These are phyloP conservation scores for Krasilnikovozyma curviuscula DNA, from an alignment of 768 basidiomycete species.

Conservation along the genomic window DNA sequence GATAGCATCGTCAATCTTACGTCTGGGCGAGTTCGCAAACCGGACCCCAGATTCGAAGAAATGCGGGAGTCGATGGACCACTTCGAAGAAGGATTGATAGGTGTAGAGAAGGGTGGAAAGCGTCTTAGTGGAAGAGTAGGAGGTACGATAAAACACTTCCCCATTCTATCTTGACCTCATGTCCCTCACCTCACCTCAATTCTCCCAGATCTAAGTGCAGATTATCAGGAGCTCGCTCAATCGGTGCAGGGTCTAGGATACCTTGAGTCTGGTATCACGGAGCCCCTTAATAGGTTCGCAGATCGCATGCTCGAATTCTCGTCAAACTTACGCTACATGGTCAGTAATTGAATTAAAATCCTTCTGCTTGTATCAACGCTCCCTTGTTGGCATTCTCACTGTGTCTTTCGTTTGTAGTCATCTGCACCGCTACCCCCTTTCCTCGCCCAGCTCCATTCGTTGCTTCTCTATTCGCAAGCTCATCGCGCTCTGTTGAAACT, in stretches of 20 bases:
- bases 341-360: slow-evolving; percentile 24
- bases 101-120: slow-evolving; percentile 62
- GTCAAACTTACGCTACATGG: slow-evolving; percentile 52
- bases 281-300: slow-evolving; percentile 89
- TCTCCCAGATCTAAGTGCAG: slow-evolving; percentile 76
- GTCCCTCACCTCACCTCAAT: background rate
- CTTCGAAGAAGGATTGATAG: slow-evolving; percentile 78
- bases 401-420: background rate
- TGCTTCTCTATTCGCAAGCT: slow-evolving; percentile 80
- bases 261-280: slow-evolving; percentile 94
- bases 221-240: slow-evolving; percentile 93
- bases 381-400: background rate
- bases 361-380: background rate
- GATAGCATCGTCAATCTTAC: slow-evolving; percentile 67
- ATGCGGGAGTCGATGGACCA: slow-evolving; percentile 87
- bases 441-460: slow-evolving; percentile 69
- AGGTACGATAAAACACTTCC: slow-evolving; percentile 35
- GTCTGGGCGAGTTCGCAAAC: slow-evolving; percentile 68
- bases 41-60: slow-evolving; percentile 79
- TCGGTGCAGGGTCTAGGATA: slow-evolving; percentile 94
- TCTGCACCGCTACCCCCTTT: slow-evolving; percentile 35
- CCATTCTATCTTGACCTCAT: background rate
- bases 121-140: slow-evolving; percentile 62
- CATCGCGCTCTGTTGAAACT: slow-evolving; percentile 87
- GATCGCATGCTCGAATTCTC: slow-evolving; percentile 92